Conservation (phyloP, 1,139 yeast genomes). For the Yamadazyma trypodendri region DNA sequence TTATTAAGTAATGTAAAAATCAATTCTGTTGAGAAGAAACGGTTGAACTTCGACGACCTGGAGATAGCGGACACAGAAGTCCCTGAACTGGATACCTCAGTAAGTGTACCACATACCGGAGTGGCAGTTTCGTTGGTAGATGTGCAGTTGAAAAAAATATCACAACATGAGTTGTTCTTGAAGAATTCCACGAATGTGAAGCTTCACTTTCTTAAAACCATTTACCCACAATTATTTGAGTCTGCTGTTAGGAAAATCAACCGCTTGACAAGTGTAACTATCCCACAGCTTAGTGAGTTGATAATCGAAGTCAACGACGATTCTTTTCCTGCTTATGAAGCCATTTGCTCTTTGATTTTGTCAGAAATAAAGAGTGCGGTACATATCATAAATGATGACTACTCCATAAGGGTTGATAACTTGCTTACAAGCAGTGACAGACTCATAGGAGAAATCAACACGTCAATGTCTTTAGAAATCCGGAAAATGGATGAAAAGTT, state of each 20-base stretch:
- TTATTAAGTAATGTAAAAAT: slow-evolving; percentile 12
- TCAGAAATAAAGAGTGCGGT: slow-evolving; percentile 39
- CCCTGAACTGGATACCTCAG: neutral
- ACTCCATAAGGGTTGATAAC: slow-evolving; percentile 58
- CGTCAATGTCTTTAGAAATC: slow-evolving; percentile 71
- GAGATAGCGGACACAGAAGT: slow-evolving; percentile 2
- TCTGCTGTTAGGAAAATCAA: slow-evolving; percentile 21
- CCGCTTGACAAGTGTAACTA: slow-evolving; percentile 20
- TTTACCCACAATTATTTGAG: slow-evolving; percentile 30
- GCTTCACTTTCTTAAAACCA: slow-evolving; percentile 24
- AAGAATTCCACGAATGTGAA: slow-evolving; percentile 18
- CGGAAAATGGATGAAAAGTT: slow-evolving; percentile 68
- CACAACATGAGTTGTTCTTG: slow-evolving; percentile 13
- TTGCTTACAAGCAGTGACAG: slow-evolving; percentile 71
- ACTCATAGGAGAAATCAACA: slow-evolving; percentile 77
- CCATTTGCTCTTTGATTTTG: slow-evolving; percentile 31
- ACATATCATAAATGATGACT: slow-evolving; percentile 41
- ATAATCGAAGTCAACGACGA: slow-evolving; percentile 35
- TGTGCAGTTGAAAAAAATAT: slow-evolving; percentile 8
- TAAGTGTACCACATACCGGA: neutral
- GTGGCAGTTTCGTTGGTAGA: slow-evolving; percentile 2
- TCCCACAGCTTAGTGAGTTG: slow-evolving; percentile 23
- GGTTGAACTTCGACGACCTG: slow-evolving; percentile 7
- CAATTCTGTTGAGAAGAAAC: slow-evolving; percentile 11
- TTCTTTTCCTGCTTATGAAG: slow-evolving; percentile 36